Conservation (phyloP, 1,284 basidiomycete species). For the Anthracocystis walkeri region DNA sequence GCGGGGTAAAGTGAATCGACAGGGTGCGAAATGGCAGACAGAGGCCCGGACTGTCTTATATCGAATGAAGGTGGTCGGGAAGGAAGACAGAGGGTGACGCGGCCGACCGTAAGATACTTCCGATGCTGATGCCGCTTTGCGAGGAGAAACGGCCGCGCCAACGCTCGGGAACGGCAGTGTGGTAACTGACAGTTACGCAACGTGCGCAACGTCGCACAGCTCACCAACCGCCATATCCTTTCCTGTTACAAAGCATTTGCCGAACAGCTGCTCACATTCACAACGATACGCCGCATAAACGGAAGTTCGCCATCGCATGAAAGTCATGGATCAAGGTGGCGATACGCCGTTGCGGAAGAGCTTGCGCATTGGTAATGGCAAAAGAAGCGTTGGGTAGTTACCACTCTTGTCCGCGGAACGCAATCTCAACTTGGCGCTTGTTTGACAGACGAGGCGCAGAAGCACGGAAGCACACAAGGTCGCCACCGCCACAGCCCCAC, state of each 20-base stretch:
- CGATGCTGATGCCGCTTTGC: background rate
- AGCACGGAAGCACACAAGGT: background rate
- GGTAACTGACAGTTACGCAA: no score
- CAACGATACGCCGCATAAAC: background rate
- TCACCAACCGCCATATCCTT: no score
- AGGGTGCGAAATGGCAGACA: background rate
- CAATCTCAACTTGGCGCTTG: background rate
- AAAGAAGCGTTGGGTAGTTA: background rate
- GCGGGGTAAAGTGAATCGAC: background rate
- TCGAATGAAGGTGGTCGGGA: background rate
- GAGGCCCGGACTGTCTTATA: background rate
- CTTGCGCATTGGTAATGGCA: background rate
- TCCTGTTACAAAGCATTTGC: no score
- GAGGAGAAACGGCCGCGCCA: background rate
- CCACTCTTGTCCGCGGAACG: background rate
- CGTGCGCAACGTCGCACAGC: no score
- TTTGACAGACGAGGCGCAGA: constrained; percentile 4
- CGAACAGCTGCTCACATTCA: background rate
- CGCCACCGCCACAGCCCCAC: constrained; percentile 3
- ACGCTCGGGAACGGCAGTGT: no score
- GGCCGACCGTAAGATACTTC: background rate
- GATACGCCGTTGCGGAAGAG: background rate
- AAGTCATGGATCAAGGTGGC: background rate
- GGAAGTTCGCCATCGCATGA: background rate
- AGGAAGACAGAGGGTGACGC: constrained; percentile 5